phyloP scores from a whole-genome alignment of 345 rosid species.

The Rhodomyrtus tomentosa region DNA sequence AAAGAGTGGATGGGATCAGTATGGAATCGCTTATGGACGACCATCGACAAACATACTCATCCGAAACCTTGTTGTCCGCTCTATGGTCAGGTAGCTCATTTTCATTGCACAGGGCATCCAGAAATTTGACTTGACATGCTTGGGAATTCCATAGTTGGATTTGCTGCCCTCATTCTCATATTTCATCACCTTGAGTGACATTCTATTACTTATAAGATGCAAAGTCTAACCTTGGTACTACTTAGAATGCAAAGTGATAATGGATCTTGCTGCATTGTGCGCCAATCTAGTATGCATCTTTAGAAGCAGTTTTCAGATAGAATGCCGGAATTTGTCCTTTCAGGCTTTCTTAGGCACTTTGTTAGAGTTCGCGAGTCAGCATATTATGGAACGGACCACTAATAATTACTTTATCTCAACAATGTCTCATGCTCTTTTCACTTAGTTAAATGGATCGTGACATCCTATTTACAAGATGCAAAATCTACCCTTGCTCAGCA shows the following conservation, averaged over 20 bases:
- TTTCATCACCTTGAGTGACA: neutral
- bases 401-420: neutral
- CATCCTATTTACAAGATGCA: neutral
- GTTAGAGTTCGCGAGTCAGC: neutral
- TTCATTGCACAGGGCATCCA: neutral
- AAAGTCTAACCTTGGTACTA: neutral
- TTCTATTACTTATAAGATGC: neutral
- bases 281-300: neutral
- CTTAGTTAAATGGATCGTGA: neutral
- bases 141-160: neutral
- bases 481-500: neutral
- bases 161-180: neutral
- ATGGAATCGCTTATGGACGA: constrained; percentile 75
- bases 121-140: neutral
- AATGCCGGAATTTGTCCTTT: neutral
- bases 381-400: neutral
- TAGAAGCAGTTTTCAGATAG: neutral
- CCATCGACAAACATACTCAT: constrained; percentile 77
- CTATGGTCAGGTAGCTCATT: constrained; percentile 73
- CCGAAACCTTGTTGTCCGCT: constrained; percentile 76
- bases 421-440: neutral
- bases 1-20: constrained; percentile 99
- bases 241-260: neutral
- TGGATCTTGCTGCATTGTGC: neutral
- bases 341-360: neutral